phyloP scores from a whole-genome alignment of 495 filamentous ascomycete genomes.

The Niebla homalea region DNA sequence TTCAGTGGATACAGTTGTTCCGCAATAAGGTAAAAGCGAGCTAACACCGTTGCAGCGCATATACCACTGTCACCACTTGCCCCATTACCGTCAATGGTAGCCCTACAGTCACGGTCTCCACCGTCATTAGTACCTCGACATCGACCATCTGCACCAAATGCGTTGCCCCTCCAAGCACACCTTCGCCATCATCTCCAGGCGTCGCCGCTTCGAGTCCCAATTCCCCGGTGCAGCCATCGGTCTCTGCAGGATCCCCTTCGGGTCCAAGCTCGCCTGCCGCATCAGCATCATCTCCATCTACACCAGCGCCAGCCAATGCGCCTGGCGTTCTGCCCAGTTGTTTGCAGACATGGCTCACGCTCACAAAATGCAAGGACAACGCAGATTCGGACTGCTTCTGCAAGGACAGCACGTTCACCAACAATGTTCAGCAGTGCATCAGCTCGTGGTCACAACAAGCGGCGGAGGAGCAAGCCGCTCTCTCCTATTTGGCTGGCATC shows the following conservation, averaged over 20 bases:
- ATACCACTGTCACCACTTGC: conserved; percentile 30
- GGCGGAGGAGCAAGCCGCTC: conserved; percentile 52
- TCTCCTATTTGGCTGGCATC: conserved; percentile 82
- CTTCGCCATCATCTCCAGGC: conserved; percentile 14
- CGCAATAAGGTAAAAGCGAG: too few species aligned
- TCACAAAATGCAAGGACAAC: conserved; percentile 69
- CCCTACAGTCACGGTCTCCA: conserved; percentile 24
- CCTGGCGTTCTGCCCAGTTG: conserved; percentile 72
- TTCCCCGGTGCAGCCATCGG: not conserved
- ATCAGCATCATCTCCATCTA: conserved; percentile 8
- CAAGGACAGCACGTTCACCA: conserved; percentile 59
- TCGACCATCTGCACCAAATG: conserved; percentile 28
- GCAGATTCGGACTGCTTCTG: conserved; percentile 78
- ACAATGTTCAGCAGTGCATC: conserved; percentile 71
- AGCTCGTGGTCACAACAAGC: conserved; percentile 57
- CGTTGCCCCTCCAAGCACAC: conserved; percentile 14
- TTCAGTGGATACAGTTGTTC: not conserved
- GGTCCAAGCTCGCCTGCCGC: not conserved
- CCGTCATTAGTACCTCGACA: conserved; percentile 26
- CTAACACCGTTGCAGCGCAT: conserved; percentile 12
- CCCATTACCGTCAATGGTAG: conserved; percentile 28
- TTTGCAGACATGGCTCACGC: conserved; percentile 79
- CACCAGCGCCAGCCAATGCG: conserved; percentile 20
- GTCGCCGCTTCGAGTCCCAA: conserved; percentile 7
- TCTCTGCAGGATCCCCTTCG: not conserved